Evolutionary conservation across 805 yeast species (phyloP).

Genomic region (Candida glaebosa): DNA sequence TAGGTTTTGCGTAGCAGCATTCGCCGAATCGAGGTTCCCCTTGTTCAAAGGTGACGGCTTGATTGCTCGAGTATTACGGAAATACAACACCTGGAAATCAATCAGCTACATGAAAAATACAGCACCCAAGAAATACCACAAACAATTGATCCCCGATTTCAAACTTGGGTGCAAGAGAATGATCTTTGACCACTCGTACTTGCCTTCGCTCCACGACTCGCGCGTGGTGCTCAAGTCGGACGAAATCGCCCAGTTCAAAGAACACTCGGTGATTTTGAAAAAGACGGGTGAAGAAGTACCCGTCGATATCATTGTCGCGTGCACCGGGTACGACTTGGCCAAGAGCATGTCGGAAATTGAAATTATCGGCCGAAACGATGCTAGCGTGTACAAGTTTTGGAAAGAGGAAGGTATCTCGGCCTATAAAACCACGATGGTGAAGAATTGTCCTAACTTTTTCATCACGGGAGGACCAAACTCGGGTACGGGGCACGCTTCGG

Average conservation of each 20-base stretch:
- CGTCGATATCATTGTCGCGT: slow-evolving; percentile 39
- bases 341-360: slow-evolving; percentile 15
- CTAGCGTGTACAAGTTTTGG: slow-evolving; percentile 24
- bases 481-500: slow-evolving; percentile 42
- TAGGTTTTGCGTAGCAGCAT: slow-evolving; percentile 23
- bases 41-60: slow-evolving; percentile 28
- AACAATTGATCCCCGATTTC: slow-evolving; percentile 31
- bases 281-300: slow-evolving; percentile 23
- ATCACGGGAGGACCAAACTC: slow-evolving; percentile 39
- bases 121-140: slow-evolving; percentile 32
- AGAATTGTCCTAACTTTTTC: slow-evolving; percentile 33
- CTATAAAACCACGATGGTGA: slow-evolving; percentile 30
- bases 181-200: slow-evolving; percentile 35
- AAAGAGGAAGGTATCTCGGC: slow-evolving; percentile 28
- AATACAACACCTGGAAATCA: slow-evolving; percentile 17
- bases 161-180: slow-evolving; percentile 42
- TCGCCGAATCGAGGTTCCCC: slow-evolving; percentile 36
- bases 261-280: slow-evolving; percentile 25
- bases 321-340: slow-evolving; percentile 36
- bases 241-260: slow-evolving; percentile 23
- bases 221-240: slow-evolving; percentile 22
- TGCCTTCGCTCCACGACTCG: slow-evolving; percentile 30
- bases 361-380: slow-evolving; percentile 25
- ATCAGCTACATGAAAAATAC: slow-evolving; percentile 20
- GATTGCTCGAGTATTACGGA: slow-evolving; percentile 23